Evolutionary conservation across 169 alveolate species (phyloP), one percentile per base, ranked within the genome.

Genomic region (Babesia sp.): DNA sequence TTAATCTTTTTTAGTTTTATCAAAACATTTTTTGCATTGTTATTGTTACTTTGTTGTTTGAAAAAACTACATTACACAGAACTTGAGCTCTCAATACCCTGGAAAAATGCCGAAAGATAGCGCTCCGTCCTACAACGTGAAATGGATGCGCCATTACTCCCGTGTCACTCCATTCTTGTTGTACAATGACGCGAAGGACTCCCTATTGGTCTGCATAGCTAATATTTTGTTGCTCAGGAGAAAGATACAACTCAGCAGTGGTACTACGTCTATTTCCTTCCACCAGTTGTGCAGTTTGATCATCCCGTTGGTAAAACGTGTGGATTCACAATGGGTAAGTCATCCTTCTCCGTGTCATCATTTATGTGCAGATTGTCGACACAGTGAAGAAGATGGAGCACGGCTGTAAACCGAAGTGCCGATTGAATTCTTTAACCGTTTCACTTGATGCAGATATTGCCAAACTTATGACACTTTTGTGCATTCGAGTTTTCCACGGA

Each of bases 291-390:
- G 61, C 34, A 9, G 36, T 22, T 36, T 37, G 18, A 37, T 81
- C 0, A 9, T 66, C 9, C 54, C 84, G 12, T 26, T 44, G 20
- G 53, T 71, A 26, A 71, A 58, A 24, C 63, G 68, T 16, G 71
- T 33, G 16, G 51, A 73, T 6, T 36, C 84, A 2, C 68, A 81
- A 72, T 72, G 78, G 89, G 89, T 71, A 54, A 1, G 74, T 46
- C n/a, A n/a, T 28, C 33, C 20, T 51, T 22, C 28, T 26, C 1
- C 29, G 14, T 37, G 22, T 7, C 22, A 36, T 44, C 26, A 16
- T 11, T 0, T 31, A 11, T 48, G 5, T 36, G n/a, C 67, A 79
- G 87, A 41, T 59, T 16, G 20, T 48, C 34, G 42, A 58, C n/a
- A 53, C 68, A 11, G 53, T 79, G 39, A 36, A 4, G 39, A 39